Percentiles rank a stretch among this genome's conserved stretches.
phyloP scores from a whole-genome alignment of 257 asterid species.

The Solanum megistacrolobum region DNA sequence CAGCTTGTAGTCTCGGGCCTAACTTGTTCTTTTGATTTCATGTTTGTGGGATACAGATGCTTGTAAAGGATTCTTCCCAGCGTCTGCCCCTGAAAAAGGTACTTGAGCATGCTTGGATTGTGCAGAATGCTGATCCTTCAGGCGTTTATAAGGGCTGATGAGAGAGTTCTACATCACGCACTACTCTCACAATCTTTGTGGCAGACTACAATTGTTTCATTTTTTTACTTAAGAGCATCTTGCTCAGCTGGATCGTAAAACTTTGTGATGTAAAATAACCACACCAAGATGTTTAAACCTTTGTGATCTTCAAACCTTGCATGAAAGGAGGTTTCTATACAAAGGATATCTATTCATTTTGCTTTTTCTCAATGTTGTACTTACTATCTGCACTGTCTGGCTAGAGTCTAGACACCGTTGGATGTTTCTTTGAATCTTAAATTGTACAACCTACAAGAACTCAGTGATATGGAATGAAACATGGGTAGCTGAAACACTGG shows the following conservation, averaged over 20 bases:
- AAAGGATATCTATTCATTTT: not conserved
- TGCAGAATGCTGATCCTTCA: slow-evolving; percentile 90
- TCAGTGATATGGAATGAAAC: no score
- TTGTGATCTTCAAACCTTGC: not conserved
- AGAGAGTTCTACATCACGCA: not conserved
- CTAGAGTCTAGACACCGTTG: not conserved
- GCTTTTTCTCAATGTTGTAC: not conserved
- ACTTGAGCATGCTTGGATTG: slow-evolving; percentile 93
- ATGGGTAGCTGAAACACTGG: no score
- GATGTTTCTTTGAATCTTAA: not conserved
- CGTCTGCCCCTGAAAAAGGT: slow-evolving; percentile 79
- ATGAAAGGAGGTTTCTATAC: not conserved
- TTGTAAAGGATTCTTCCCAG: slow-evolving; percentile 71
- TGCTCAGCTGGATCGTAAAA: not conserved
- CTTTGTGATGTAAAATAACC: not conserved
- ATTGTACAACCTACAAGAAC: no score
- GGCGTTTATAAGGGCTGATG: slow-evolving; percentile 57
- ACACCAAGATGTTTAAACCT: not conserved
- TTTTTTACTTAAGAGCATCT: not conserved
- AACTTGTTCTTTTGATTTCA: not conserved
- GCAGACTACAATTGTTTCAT: not conserved
- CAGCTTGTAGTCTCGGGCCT: not conserved
- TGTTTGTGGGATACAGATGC: slow-evolving; percentile 47
- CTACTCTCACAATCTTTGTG: not conserved
- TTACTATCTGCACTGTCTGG: not conserved